Conservation (phyloP, 2,329 filamentous ascomycete genomes). For the Cladosporium sp. region DNA sequence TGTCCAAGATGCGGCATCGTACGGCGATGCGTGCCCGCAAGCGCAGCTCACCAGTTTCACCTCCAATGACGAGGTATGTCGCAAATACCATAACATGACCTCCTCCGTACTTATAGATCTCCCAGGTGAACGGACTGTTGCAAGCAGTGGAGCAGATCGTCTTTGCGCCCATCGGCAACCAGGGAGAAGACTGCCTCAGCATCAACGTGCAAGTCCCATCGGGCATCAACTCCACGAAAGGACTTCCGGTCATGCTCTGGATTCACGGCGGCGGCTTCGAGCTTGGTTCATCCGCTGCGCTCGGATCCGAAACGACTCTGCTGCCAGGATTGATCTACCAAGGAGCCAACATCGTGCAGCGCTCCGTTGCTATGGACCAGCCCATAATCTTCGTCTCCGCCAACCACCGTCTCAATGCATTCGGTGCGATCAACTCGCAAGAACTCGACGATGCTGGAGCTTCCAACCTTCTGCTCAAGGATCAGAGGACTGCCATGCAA, state of each 20-base stretch:
- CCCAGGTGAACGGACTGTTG: slow-evolving; percentile 19
- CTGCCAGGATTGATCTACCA: slow-evolving; percentile 33
- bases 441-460: slow-evolving; percentile 16
- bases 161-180: slow-evolving; percentile 17
- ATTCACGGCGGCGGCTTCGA: slow-evolving; percentile 40
- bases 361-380: slow-evolving; percentile 48
- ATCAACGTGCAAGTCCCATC: slow-evolving; percentile 46
- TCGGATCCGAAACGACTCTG: slow-evolving; percentile 3
- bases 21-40: not conserved
- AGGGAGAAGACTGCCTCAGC: slow-evolving; percentile 54
- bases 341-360: slow-evolving; percentile 35
- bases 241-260: slow-evolving; percentile 42
- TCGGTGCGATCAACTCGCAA: slow-evolving; percentile 26
- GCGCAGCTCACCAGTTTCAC: not conserved
- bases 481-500: slow-evolving; percentile 38
- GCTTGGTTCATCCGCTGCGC: slow-evolving; percentile 6
- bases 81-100: no score
- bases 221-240: not conserved
- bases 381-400: slow-evolving; percentile 50
- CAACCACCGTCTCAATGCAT: slow-evolving; percentile 29
- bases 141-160: slow-evolving; percentile 21
- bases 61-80: not conserved
- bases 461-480: slow-evolving; percentile 31
- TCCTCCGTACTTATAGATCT: not conserved
- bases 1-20: slow-evolving; percentile 12